A percentile compares a stretch with the other conserved stretches of the same genome.
Conservation (phyloP, 768 basidiomycete genomes). For the Naganishia vishniacii region DNA sequence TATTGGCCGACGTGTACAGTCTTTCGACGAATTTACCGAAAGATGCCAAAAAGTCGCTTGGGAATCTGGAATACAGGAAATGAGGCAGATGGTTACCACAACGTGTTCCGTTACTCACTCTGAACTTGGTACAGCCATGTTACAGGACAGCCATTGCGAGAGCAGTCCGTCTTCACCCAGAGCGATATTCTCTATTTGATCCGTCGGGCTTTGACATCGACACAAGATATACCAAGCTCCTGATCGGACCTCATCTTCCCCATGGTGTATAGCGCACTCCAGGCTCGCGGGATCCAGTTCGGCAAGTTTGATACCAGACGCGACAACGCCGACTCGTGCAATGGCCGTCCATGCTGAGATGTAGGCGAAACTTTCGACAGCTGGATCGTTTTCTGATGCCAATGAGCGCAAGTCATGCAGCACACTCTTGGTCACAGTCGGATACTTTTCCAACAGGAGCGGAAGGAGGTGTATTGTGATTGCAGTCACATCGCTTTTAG, state of each 20-base stretch:
- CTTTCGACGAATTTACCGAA: constrained; percentile 22
- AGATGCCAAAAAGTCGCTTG: constrained; percentile 12
- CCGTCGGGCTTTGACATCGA: constrained; percentile 1
- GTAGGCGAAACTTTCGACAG: not conserved
- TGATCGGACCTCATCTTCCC: constrained; percentile 18
- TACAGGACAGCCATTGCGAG: constrained; percentile 22
- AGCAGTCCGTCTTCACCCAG: constrained; percentile 7
- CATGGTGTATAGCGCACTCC: constrained; percentile 16
- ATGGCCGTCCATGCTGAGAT: constrained; percentile 8
- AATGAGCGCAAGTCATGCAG: not conserved
- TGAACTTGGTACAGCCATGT: constrained; percentile 22
- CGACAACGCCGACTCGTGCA: not conserved
- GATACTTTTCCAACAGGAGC: not conserved
- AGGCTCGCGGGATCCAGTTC: constrained; percentile 10
- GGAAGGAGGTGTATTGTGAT: constrained; percentile 18
- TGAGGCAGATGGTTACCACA: not conserved
- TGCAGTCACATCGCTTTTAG: constrained; percentile 11
- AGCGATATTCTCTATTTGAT: constrained; percentile 12
- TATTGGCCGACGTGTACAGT: constrained; percentile 10
- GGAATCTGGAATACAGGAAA: constrained; percentile 23
- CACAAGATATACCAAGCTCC: constrained; percentile 18
- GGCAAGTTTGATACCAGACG: not conserved
- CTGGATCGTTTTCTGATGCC: not conserved
- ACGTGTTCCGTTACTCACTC: constrained; percentile 12
- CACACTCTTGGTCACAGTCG: not conserved